Percentiles rank a stretch among this genome's conserved stretches.
These are phyloP conservation scores for Lepidium didymum DNA, from an alignment of 345 rosid species.

Conservation along the genomic window DNA sequence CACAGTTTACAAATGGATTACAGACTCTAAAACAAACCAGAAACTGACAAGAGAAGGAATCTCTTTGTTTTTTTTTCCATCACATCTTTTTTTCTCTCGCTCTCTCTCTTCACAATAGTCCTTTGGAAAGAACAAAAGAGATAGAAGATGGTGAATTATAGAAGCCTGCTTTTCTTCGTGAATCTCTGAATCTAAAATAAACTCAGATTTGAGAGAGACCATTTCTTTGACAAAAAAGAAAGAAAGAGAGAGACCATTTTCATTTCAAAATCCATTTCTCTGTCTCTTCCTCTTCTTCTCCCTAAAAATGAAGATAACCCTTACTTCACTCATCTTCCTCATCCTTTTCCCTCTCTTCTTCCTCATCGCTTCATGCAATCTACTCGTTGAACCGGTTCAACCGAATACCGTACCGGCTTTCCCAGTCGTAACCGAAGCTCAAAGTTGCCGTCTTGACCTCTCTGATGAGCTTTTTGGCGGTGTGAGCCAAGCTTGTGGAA, in stretches of 20 bases:
- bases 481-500: slow-evolving; percentile 77
- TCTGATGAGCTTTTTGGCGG: slow-evolving; percentile 97
- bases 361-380: slow-evolving; percentile 32
- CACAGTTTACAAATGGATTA: slow-evolving; percentile 13
- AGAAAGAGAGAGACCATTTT: neutral
- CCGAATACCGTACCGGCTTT: slow-evolving; percentile 83
- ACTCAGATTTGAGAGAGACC: neutral
- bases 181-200: neutral
- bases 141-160: slow-evolving; percentile 28
- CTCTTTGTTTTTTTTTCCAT: slow-evolving; percentile 18
- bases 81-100: slow-evolving; percentile 9
- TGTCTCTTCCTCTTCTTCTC: neutral
- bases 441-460: slow-evolving; percentile 77
- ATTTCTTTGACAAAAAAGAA: too few species aligned
- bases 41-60: slow-evolving; percentile 30
- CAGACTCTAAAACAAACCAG: slow-evolving; percentile 25
- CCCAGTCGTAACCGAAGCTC: slow-evolving; percentile 62
- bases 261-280: neutral
- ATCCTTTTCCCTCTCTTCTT: slow-evolving; percentile 15
- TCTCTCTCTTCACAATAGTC: slow-evolving; percentile 20
- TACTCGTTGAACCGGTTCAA: slow-evolving; percentile 52
- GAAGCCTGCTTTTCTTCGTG: slow-evolving; percentile 19
- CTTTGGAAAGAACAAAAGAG: slow-evolving; percentile 19
- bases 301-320: slow-evolving; percentile 10
- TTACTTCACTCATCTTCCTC: neutral